phyloP scores from a whole-genome alignment of 306 rosid species.

The Dryas alaskensis region DNA sequence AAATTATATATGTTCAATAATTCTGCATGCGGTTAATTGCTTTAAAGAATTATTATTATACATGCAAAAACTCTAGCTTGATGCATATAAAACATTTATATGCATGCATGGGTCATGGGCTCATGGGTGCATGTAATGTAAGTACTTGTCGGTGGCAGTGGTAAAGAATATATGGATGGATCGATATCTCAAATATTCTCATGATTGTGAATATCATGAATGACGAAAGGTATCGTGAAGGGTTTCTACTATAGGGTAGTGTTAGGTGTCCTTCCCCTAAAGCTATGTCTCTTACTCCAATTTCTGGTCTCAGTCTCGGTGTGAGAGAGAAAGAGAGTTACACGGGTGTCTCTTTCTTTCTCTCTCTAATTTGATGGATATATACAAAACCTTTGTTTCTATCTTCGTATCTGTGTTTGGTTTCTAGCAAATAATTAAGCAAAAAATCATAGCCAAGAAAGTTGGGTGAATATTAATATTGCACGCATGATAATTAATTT shows the following conservation, averaged over 20 bases:
- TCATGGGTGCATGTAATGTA: not conserved
- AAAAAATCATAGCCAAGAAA: not conserved
- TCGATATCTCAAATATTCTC: constrained; percentile 7
- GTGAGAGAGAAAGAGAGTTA: constrained; percentile 33
- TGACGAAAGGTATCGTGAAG: constrained; percentile 46
- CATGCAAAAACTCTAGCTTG: too few relatives aligned
- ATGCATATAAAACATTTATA: not conserved
- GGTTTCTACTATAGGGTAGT: constrained; percentile 36
- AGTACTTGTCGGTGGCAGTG: constrained; percentile 4
- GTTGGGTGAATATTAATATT: not conserved
- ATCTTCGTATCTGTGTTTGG: constrained; percentile 39
- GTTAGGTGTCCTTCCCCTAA: constrained; percentile 47
- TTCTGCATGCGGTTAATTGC: too few relatives aligned
- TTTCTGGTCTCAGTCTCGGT: constrained; percentile 26
- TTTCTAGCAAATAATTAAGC: constrained; percentile 31
- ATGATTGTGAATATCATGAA: constrained; percentile 30
- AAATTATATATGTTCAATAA: too few relatives aligned
- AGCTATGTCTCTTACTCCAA: constrained; percentile 35
- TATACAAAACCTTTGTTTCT: constrained; percentile 27
- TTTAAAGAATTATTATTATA: too few relatives aligned
- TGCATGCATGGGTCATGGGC: not conserved
- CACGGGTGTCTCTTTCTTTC: constrained; percentile 39
- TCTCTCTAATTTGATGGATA: constrained; percentile 28
- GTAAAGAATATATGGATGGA: not conserved
- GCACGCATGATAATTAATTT: not conserved